A percentile compares a stretch with the other conserved stretches of the same genome.
phyloP scores from a whole-genome alignment of 208 protist species.

The Trypanosoma lewisi region DNA sequence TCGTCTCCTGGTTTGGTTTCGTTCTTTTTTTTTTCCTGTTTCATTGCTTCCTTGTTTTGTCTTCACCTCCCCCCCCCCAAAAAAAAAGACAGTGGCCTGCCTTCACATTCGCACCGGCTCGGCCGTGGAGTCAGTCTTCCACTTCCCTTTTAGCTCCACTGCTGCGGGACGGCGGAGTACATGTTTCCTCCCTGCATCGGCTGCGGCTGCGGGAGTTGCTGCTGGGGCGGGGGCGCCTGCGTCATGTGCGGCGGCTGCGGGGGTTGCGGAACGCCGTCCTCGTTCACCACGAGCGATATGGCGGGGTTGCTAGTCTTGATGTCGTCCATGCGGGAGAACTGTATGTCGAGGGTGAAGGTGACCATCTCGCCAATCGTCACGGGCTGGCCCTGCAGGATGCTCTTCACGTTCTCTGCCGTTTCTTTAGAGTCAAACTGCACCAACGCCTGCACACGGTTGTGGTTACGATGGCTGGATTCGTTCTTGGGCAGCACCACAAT shows the following conservation, averaged over 20 bases:
- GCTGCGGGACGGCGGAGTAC: constrained; percentile 38
- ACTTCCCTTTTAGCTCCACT: constrained; percentile 29
- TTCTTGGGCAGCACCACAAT: constrained; percentile 92
- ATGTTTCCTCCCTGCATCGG: constrained; percentile 29
- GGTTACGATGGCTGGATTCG: constrained; percentile 84
- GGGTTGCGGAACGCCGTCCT: constrained; percentile 60
- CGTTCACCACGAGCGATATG: constrained; percentile 77
- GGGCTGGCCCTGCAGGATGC: constrained; percentile 88
- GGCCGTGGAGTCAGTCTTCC: not conserved
- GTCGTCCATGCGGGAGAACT: constrained; percentile 90
- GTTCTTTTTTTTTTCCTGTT: not conserved
- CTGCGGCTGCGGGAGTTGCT: constrained; percentile 10
- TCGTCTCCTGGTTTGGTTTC: not conserved
- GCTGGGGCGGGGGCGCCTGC: constrained; percentile 10
- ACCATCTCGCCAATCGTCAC: constrained; percentile 86
- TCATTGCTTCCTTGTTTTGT: not conserved
- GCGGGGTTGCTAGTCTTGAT: constrained; percentile 85
- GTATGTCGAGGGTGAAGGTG: constrained; percentile 91
- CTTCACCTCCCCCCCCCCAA: not conserved
- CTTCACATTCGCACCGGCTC: not conserved
- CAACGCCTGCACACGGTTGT: constrained; percentile 89
- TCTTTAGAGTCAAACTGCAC: constrained; percentile 86
- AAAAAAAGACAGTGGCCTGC: too few relatives aligned
- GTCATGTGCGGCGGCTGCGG: constrained; percentile 23
- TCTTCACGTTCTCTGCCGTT: constrained; percentile 86